Base-by-base conservation (phyloP, 768 basidiomycete genomes). In the Pleurotus djamor region DNA sequence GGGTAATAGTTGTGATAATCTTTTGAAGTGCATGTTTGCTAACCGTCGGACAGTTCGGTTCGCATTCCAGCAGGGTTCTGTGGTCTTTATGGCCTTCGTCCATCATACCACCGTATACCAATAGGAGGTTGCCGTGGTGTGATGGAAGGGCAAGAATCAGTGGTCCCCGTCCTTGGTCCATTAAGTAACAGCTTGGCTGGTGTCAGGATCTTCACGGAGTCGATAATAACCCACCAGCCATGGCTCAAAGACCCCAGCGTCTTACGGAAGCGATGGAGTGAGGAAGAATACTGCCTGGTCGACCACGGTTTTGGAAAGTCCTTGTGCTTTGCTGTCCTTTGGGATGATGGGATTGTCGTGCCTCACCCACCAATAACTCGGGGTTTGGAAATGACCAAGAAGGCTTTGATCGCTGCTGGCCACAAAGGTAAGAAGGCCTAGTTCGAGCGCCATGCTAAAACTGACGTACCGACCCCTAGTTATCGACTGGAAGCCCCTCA, bases 161-260 rank as follows among this genome's bases (percentile, higher is more conserved):
- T 91, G 32, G 74, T 74, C 4, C 89, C 90, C 2, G 88, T 92
- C 34, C 76, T 93, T 10, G 93, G 93, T 0, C 93, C 93, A 4
- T 74, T 93, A 52, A 74, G 83, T 1, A 75, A 72, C 45, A 82
- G 82, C 37, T 61, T 92, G 48, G 73, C 68, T 10, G 89, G 82
- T n/a, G 69, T 94, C 58, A 87, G 83, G 66, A 63, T 70, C 0
- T 93, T 94, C 71, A 82, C 83, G 70, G 78, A 87, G 67, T 79
- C 83, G 1, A 80, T 95, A 21, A 65, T 88, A 12, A 80, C 76
- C 61, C 66, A 74, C 21, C 74, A 81, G 60, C 86, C 91, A 3
- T 92, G 91, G 91, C 64, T 78, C 3, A 79, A 73, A 58, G 92
- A 93, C 65, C 86, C 90, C 5, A 64, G 82, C 58, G 79, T 76